Percentiles rank a stretch among this genome's conserved stretches.
Conservation (phyloP, 306 rosid species). For the Prinsepia uniflora region DNA sequence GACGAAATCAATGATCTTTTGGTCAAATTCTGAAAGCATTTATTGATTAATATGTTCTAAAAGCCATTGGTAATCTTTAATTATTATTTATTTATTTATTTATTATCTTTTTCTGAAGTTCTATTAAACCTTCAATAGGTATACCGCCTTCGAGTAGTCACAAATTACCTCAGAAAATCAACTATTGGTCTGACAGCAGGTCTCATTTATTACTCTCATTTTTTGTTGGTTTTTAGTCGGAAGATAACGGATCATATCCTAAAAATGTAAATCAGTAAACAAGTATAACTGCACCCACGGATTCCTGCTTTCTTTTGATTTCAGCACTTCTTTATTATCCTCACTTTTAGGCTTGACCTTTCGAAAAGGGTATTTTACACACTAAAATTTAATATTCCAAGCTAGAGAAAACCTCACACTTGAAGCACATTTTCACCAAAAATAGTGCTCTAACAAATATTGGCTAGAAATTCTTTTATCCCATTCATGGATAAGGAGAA, state of each 20-base stretch:
- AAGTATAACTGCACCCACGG: background rate
- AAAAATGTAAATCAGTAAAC: background rate
- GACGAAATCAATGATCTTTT: conserved; percentile 15
- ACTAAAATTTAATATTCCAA: background rate
- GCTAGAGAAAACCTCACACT: background rate
- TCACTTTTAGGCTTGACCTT: background rate
- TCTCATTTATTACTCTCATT: background rate
- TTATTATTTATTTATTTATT: too few relatives aligned
- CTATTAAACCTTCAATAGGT: background rate
- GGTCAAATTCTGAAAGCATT: background rate
- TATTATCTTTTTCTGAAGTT: background rate
- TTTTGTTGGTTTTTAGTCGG: background rate
- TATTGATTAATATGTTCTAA: background rate
- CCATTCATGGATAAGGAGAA: background rate
- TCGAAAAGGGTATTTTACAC: background rate
- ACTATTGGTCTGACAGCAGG: background rate
- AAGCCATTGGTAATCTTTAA: background rate
- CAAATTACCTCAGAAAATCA: background rate
- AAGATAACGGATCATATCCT: background rate
- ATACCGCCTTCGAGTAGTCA: background rate
- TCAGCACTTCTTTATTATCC: background rate
- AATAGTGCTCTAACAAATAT: background rate
- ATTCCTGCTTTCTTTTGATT: background rate
- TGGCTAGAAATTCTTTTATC: background rate
- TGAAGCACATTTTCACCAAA: background rate